These are phyloP conservation scores for Cystobasidium slooffiae DNA, from an alignment of 1,284 basidiomycete species.

Conservation along the genomic window DNA sequence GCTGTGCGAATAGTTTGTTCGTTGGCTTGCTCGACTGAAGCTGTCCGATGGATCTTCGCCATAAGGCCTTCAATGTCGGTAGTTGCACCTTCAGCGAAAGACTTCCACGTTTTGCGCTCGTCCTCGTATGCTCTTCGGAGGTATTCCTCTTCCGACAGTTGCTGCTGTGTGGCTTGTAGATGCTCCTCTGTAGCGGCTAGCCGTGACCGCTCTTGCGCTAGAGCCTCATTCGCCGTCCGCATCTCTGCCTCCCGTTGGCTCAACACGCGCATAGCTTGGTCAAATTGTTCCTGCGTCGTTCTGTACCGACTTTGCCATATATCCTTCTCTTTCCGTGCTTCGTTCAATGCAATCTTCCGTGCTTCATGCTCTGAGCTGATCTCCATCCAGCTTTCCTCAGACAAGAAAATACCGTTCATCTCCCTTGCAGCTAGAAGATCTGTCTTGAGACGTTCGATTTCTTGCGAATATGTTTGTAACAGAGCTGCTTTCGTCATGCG, in stretches of 20 bases:
- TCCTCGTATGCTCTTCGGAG: constrained; percentile 48
- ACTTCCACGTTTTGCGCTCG: constrained; percentile 51
- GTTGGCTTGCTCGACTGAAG: constrained; percentile 22
- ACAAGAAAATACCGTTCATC: constrained; percentile 92
- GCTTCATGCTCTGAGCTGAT: constrained; percentile 76
- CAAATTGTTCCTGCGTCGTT: constrained; percentile 83
- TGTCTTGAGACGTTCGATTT: constrained; percentile 90
- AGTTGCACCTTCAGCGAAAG: constrained; percentile 44
- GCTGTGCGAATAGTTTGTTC: constrained; percentile 25
- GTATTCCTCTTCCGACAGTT: constrained; percentile 45
- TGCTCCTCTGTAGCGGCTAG: constrained; percentile 29
- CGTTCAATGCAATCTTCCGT: constrained; percentile 73
- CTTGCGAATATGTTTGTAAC: constrained; percentile 91
- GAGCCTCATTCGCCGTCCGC: constrained; percentile 42
- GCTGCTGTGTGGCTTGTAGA: constrained; percentile 28
- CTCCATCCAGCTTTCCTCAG: constrained; percentile 84
- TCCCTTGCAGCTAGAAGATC: constrained; percentile 85
- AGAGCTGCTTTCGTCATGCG: constrained; percentile 90
- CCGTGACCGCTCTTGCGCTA: constrained; percentile 45
- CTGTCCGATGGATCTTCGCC: constrained; percentile 46
- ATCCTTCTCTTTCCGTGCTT: constrained; percentile 78
- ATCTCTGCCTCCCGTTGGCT: constrained; percentile 48
- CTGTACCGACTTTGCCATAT: constrained; percentile 80
- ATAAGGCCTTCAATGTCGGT: constrained; percentile 49
- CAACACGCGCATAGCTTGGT: constrained; percentile 77